Evolutionary conservation across 805 yeast genomes (phyloP).

Genomic region (Candida suzukii): DNA sequence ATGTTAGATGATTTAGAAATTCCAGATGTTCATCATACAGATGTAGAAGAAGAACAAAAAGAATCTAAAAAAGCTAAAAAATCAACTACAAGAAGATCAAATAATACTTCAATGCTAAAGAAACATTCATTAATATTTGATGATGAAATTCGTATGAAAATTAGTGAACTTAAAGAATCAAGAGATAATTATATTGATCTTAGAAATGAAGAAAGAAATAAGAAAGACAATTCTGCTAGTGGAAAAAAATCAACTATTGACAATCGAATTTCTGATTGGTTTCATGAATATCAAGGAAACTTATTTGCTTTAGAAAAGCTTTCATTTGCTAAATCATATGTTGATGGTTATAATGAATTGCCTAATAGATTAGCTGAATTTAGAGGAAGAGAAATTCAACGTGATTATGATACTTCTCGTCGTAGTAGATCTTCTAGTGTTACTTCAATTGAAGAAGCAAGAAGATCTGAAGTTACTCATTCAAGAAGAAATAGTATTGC

Average conservation of each 20-base stretch:
- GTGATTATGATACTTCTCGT: neutral
- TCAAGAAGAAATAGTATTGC: constrained; percentile 1
- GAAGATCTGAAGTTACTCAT: constrained; percentile 8
- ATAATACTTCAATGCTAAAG: neutral
- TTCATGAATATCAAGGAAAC: neutral
- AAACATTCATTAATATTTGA: constrained; percentile 2
- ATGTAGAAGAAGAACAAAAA: neutral
- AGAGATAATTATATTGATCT: constrained; percentile 6
- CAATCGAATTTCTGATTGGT: neutral
- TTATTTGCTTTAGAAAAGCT: neutral
- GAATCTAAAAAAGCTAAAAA: neutral
- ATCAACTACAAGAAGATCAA: neutral
- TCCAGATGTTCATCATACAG: neutral
- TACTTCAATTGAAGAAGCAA: constrained; percentile 20
- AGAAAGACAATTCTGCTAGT: neutral
- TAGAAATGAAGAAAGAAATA: neutral
- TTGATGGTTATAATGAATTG: neutral
- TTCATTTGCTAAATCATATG: neutral
- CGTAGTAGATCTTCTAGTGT: constrained; percentile 17
- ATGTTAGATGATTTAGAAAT: neutral
- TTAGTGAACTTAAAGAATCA: constrained; percentile 8
- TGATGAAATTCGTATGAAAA: constrained; percentile 8
- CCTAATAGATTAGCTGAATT: too few species aligned
- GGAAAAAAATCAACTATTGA: neutral
- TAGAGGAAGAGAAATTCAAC: too few species aligned